Base-by-base conservation (phyloP, 176 grass and related monocot genomes). In the Eragrostis nindensis region DNA sequence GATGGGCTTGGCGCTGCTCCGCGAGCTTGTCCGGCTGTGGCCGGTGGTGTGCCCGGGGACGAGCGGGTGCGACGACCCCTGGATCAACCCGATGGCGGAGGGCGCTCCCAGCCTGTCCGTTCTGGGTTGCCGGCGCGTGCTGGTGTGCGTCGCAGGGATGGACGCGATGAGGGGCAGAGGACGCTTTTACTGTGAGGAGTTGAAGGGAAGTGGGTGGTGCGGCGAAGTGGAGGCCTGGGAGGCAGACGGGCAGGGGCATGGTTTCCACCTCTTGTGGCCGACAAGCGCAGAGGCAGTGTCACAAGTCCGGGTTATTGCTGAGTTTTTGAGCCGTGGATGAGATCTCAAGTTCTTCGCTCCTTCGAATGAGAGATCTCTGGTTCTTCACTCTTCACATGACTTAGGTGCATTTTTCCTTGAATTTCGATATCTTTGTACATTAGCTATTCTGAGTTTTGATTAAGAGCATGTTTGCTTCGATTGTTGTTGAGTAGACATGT, bases 11-110 rank as follows among this genome's bases (percentile, higher is more conserved):
- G 83, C 74, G 19, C 49, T 88, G 80, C 49, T 44, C 12, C 65
- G 57, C 6, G 74, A 87, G 43, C 50, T 83, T 40, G 48, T 72
- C 47, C 57, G 59, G 18, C 8, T 93, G 57, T 97, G 91, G 91
- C 71, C 71, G 42, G 72, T 89, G 72, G 83, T 93, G 7, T 91
- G 84, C 82, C 83, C 86, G 15, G 71, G 68, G 11, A 91, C 72
- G 17, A 83, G 24, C 17, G 91, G 87, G 11, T 83, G 82, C 18
- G 89, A 92, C 22, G 89, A 97, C 62, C 89, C 89, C 4, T 80
- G 80, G 82, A 97, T 97, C 79, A 97, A 97, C 68, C 94, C 91
- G 14, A 75, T 94, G 87, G 82, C 82, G 9, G 87, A 86, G 11
- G 82, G 79, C 27, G 82, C 89, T 38, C 84, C 82, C 13, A 62